Evolutionary conservation across 2,329 filamentous ascomycete species (phyloP), one percentile per base, ranked within the genome.

Genomic region (Botrytis medusae): DNA sequence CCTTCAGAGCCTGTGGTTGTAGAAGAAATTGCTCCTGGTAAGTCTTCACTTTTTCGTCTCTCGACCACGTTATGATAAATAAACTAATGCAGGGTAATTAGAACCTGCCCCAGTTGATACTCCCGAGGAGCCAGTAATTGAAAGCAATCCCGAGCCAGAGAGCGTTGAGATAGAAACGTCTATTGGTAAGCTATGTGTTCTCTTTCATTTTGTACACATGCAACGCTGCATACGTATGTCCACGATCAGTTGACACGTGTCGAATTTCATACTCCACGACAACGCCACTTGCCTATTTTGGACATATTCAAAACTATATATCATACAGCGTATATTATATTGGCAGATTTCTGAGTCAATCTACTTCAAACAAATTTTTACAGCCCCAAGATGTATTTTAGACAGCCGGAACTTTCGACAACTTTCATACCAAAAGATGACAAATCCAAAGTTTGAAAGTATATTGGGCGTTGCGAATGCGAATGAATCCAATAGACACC

Each of bases 111-210:
- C 59, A 34, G 46, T 51, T 64, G 69, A 51, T 25, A 32, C 5
- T 63, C 7, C 18, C 1, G 44, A 63, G n/a, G 59, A 71, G n/a
- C 14, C 29, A 22, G 9, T 29, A n/a, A 62, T 54, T 71, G 42
- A 71, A 40, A 51, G 25, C 25, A 51, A 68, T 22, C n/a, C 48
- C 10, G 48, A 42, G 48, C 25, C 16, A 12, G 59, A 71, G 63
- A 71, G 42, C 20, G 37, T 34, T 54, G 34, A 71, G 59, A 22
- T 22, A n/a, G 10, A 46, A 42, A 22, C 20, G 44, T 20, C 69
- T 71, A 32, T 48, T 64, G 59, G 69, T 71, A 71, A 71, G 69
- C 62, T 25, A 37, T 34, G 32, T n/a, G 9, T 42, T 29, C 9
- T 42, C 25, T 32, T 69, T 57, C n/a, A 42, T 42, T 57, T 37